A percentile compares a stretch with the other conserved stretches of the same genome.
Conservation (phyloP, 306 rosid species). For the Lupinus albus region DNA sequence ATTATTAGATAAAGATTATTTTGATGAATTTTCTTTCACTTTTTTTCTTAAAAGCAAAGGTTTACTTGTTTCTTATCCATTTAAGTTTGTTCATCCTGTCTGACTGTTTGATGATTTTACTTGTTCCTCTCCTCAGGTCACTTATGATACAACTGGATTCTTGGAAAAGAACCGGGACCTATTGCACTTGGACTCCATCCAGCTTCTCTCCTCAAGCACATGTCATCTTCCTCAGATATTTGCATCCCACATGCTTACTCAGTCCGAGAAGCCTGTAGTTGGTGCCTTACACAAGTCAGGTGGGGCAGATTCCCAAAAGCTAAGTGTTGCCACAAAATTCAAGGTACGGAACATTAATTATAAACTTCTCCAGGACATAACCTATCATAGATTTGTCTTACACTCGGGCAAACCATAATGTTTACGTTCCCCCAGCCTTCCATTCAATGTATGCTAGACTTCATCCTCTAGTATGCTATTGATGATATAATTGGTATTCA, state of each 20-base stretch:
- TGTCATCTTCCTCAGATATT: slow-evolving; percentile 86
- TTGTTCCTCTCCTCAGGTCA: slow-evolving; percentile 69
- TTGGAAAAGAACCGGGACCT: slow-evolving; percentile 97
- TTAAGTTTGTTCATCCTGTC: slow-evolving; percentile 30
- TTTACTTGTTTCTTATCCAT: neutral
- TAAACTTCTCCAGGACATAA: no score
- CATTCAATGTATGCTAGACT: no score
- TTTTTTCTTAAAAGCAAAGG: slow-evolving; percentile 31
- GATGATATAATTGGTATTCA: no score
- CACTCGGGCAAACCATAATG: no score
- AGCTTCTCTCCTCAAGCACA: slow-evolving; percentile 89
- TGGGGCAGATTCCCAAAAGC: slow-evolving; percentile 96
- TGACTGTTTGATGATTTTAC: slow-evolving; percentile 49
- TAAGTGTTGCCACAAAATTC: slow-evolving; percentile 95
- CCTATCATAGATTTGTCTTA: no score
- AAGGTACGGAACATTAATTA: slow-evolving; percentile 56
- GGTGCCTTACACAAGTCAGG: slow-evolving; percentile 88
- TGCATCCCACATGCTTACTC: slow-evolving; percentile 85
- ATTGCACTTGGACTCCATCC: slow-evolving; percentile 87
- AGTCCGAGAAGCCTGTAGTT: slow-evolving; percentile 79
- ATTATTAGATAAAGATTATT: no score
- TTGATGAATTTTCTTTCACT: no score
- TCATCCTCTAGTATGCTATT: no score
- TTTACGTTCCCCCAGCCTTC: no score
- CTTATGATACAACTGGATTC: slow-evolving; percentile 91